Base-by-base conservation (phyloP, 176 grass and related monocot species). In the Oryza officinalis region DNA sequence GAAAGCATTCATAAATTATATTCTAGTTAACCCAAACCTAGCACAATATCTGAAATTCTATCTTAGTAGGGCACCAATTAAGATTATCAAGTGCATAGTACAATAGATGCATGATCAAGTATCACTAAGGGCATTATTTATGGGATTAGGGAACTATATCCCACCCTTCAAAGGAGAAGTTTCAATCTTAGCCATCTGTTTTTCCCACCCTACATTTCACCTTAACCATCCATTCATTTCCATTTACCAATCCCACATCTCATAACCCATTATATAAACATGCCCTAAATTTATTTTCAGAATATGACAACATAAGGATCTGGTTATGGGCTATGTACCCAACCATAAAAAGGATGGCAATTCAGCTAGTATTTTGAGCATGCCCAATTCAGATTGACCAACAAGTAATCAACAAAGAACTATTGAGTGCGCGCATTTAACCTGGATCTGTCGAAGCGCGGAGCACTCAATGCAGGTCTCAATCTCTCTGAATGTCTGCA, bases 391-490 rank as follows among this genome's bases (percentile, higher is more conserved):
- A 46, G 28, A 67, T 54, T 49, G 59, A 27, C 64, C 10, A 64
- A 46, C 4, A 35, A 20, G 37, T 32, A 57, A 20, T 33, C 25
- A 33, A 13, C 8, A 63, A 4, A 23, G 20, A 44, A 8, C 70
- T 4, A 75, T 10, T 61, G 28, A 38, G 1, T 75, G 32, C 83
- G 6, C 65, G 44, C 45, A 23, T n/a, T 33, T 69, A n/a, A 99
- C 97, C 93, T 99, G 97, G 84, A 99, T 96, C 90, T 99, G 93
- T 71, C 96, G 86, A 65, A 99, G 93, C 18, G 91, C 93, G 2
- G 93, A 99, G 67, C 97, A 99, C 69, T 99, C 97, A 13, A 99
- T 99, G 90, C 97, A 99, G 40, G 97, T 94, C 83, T 99, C 93
- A 15, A 99, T 99, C 84, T 99, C 93, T 3, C 93, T 84, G 76